A percentile compares a stretch with the other conserved stretches of the same genome.
These are phyloP conservation scores for Claviceps pazoutovae DNA, from an alignment of 2,329 filamentous ascomycete genomes.

Conservation along the genomic window DNA sequence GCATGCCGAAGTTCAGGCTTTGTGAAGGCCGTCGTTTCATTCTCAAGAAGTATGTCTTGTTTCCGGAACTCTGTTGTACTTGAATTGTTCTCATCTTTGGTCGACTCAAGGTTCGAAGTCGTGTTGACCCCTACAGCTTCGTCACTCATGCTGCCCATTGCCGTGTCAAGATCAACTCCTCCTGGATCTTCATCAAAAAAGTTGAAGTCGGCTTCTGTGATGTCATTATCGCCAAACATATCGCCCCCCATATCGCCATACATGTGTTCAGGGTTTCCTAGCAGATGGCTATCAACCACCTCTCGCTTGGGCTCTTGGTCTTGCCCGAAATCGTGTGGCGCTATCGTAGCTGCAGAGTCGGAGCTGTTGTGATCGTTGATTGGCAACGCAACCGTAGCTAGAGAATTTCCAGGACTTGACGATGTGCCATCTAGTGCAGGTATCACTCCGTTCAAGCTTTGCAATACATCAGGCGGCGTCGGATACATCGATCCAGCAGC, in stretches of 20 bases:
- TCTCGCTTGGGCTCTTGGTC: slow-evolving; percentile 32
- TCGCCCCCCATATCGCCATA: slow-evolving; percentile 58
- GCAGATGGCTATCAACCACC: slow-evolving; percentile 26
- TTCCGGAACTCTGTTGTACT: slow-evolving; percentile 7
- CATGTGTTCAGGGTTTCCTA: slow-evolving; percentile 41
- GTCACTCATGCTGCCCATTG: slow-evolving; percentile 12
- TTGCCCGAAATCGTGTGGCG: slow-evolving; percentile 13
- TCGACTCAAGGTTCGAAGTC: slow-evolving; percentile 2
- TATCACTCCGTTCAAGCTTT: slow-evolving; percentile 36
- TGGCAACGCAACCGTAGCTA: slow-evolving; percentile 16
- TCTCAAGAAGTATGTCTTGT: slow-evolving; percentile 9
- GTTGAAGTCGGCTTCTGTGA: slow-evolving; percentile 75
- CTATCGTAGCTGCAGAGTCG: slow-evolving; percentile 9
- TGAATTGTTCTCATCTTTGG: slow-evolving; percentile 7
- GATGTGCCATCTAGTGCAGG: slow-evolving; percentile 41
- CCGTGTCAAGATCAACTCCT: slow-evolving; percentile 23
- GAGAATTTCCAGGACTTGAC: slow-evolving; percentile 39
- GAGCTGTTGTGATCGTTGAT: slow-evolving; percentile 15
- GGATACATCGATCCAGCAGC: slow-evolving; percentile 49
- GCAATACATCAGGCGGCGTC: slow-evolving; percentile 55
- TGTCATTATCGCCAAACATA: slow-evolving; percentile 55
- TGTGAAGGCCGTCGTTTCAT: slow-evolving; percentile 31
- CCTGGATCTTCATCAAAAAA: slow-evolving; percentile 59
- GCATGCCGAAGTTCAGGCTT: slow-evolving; percentile 47
- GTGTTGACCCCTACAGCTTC: slow-evolving; percentile 3